Base-by-base conservation (phyloP, 768 basidiomycete genomes). In the Erythrobasidium yunnanense region DNA sequence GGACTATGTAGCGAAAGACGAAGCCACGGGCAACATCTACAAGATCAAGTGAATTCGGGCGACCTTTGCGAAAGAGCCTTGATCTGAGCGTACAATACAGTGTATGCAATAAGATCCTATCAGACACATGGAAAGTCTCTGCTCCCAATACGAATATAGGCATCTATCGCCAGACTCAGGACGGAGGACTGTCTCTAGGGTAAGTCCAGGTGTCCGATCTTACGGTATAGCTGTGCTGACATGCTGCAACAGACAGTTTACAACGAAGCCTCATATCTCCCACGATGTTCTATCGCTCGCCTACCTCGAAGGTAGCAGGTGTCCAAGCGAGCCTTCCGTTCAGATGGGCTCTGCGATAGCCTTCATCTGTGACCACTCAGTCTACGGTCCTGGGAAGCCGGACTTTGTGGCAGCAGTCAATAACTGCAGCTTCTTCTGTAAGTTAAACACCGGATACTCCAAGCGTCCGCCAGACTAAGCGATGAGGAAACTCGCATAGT, bases 1-100 rank as follows among this genome's bases (percentile, higher is more conserved):
- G n/a, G 56, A 58, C 42, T 58, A 58, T 27, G 47, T 30, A 35
- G 56, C 56, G 13, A 58, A 58, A 58, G 56, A 58, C 23, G 56
- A 58, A 47, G 56, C 56, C 23, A 58, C 56, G 29, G 56, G 56
- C n/a, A 27, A 47, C 20, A 45, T 58, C 4, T 58, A 58, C 38
- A 58, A 58, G 45, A 47, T 58, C 42, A 58, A 58, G 56, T 58
- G 18, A 42, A 45, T 42, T 11, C 8, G 32, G 52, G 18, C n/a
- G 7, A 23, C n/a, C 5, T 54, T 30, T 7, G 23, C 22, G 23
- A 3, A 58, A 13, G 5, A 20, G 25, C 8, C 32, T 38, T 35
- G 13, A 30, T 15, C 4, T 35, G 22, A 49, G 8, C 38, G 11
- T 42, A n/a, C 56, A 4, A 13, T 45, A 27, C 38, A 58, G 56